Conservation (phyloP, 2,329 filamentous ascomycete species). For the Clonostachys sp. region DNA sequence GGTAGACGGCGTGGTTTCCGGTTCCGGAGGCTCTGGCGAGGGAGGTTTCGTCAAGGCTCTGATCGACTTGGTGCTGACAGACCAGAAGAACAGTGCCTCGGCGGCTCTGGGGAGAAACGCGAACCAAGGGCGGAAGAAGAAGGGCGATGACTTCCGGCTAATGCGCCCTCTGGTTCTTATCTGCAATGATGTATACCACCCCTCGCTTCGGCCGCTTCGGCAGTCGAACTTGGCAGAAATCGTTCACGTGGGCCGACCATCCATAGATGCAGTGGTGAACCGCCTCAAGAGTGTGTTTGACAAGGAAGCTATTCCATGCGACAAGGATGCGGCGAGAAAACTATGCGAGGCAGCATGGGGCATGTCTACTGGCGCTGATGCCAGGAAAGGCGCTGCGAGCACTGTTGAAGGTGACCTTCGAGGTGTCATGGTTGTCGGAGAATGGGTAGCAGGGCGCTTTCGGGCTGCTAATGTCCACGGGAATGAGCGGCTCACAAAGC, state of each 20-base stretch:
- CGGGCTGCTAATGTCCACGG: conserved; percentile 38
- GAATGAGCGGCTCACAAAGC: conserved; percentile 54
- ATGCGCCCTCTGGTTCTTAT: conserved; percentile 88
- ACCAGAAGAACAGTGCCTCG: conserved; percentile 65
- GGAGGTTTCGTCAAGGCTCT: conserved; percentile 94
- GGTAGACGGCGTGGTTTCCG: conserved; percentile 88
- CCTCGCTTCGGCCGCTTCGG: conserved; percentile 80
- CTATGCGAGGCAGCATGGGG: conserved; percentile 82
- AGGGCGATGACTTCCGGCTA: conserved; percentile 81
- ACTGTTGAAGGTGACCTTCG: conserved; percentile 71
- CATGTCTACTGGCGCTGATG: conserved; percentile 67
- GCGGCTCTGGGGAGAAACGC: background rate
- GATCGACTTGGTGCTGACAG: conserved; percentile 81
- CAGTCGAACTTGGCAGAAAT: conserved; percentile 83
- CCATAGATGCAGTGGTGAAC: conserved; percentile 77
- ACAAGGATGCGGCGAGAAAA: conserved; percentile 82
- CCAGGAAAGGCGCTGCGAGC: conserved; percentile 62
- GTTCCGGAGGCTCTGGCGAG: conserved; percentile 73
- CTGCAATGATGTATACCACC: conserved; percentile 96
- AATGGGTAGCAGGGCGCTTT: conserved; percentile 77
- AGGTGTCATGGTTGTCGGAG: conserved; percentile 79
- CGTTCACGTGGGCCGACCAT: conserved; percentile 85
- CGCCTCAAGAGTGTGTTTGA: conserved; percentile 82
- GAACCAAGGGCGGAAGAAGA: conserved; percentile 52
- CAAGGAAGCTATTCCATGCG: conserved; percentile 82